phyloP scores from a whole-genome alignment of 2,329 filamentous ascomycete genomes.

The Colletotrichum abscissum region DNA sequence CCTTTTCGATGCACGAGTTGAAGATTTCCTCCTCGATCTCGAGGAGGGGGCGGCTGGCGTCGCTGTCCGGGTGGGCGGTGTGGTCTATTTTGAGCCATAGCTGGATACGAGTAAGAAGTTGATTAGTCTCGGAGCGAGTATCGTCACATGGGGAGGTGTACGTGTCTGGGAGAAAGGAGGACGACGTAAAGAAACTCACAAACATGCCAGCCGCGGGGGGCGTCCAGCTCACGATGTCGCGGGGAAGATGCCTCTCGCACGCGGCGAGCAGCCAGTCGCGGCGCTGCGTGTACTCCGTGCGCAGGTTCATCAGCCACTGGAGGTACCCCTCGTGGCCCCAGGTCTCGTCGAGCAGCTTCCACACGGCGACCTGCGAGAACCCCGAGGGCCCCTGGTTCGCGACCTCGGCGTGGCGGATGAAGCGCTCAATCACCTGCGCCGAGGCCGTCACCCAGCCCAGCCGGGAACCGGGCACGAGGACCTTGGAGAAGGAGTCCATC shows the following conservation, averaged over 20 bases:
- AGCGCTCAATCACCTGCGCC: constrained; percentile 85
- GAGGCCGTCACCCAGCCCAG: constrained; percentile 91
- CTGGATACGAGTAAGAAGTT: constrained; percentile 46
- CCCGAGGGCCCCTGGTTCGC: constrained; percentile 88
- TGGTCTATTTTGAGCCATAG: constrained; percentile 81
- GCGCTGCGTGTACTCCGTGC: constrained; percentile 82
- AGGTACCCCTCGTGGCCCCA: constrained; percentile 96
- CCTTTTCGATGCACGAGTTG: constrained; percentile 77
- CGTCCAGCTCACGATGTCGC: constrained; percentile 80
- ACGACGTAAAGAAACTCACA: constrained; percentile 63
- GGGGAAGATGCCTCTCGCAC: constrained; percentile 82
- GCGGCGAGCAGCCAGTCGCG: constrained; percentile 82
- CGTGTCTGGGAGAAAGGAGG: constrained; percentile 1
- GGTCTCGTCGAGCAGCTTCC: constrained; percentile 90
- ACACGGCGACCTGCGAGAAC: constrained; percentile 84
- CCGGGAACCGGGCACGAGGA: constrained; percentile 84
- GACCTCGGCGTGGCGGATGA: constrained; percentile 83
- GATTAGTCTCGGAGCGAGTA: background rate
- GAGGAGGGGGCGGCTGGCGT: constrained; percentile 60
- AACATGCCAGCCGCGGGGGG: constrained; percentile 94
- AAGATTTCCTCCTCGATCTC: constrained; percentile 91
- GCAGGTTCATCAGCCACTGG: constrained; percentile 86
- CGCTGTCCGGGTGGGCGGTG: constrained; percentile 71
- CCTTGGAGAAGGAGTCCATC: constrained; percentile 94
- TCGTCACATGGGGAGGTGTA: background rate